A percentile compares a stretch with the other conserved stretches of the same genome.
Conservation (phyloP, 2,329 filamentous ascomycete genomes). For the Gaeumannomyces sp. region DNA sequence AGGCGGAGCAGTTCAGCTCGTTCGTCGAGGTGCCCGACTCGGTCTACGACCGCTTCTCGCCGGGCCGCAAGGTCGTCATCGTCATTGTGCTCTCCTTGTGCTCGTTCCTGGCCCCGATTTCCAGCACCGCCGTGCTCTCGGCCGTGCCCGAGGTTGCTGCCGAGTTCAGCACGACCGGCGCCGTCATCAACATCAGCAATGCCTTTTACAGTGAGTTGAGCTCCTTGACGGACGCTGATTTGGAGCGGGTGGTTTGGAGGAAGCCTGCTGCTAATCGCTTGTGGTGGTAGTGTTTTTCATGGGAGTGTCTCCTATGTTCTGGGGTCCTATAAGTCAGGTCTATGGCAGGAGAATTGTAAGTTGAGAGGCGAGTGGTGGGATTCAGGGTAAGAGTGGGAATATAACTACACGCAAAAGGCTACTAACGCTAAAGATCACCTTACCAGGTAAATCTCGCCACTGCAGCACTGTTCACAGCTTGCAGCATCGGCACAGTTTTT, state of each 20-base stretch:
- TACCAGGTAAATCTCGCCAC: conserved; percentile 46
- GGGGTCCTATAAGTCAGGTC: conserved; percentile 58
- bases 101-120: conserved; percentile 68
- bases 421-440: not conserved
- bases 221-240: not conserved
- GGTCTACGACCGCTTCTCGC: conserved; percentile 60
- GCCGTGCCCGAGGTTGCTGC: conserved; percentile 60
- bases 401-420: not conserved
- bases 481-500: conserved; percentile 60
- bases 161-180: conserved; percentile 52
- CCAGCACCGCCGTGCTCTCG: conserved; percentile 57
- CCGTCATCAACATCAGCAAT: conserved; percentile 62
- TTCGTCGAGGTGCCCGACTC: conserved; percentile 39
- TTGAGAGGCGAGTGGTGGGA: conserved; percentile 1
- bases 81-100: conserved; percentile 66
- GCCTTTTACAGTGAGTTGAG: conserved; percentile 49
- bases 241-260: too few species aligned
- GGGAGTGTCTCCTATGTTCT: conserved; percentile 59
- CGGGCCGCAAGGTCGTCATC: conserved; percentile 57
- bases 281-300: conserved; percentile 51
- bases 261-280: not conserved
- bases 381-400: too few species aligned
- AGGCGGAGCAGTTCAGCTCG: conserved; percentile 23
- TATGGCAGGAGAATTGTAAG: conserved; percentile 45
- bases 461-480: conserved; percentile 53